phyloP scores from a whole-genome alignment of 495 filamentous ascomycete genomes.

The Talaromyces proteolyticus region DNA sequence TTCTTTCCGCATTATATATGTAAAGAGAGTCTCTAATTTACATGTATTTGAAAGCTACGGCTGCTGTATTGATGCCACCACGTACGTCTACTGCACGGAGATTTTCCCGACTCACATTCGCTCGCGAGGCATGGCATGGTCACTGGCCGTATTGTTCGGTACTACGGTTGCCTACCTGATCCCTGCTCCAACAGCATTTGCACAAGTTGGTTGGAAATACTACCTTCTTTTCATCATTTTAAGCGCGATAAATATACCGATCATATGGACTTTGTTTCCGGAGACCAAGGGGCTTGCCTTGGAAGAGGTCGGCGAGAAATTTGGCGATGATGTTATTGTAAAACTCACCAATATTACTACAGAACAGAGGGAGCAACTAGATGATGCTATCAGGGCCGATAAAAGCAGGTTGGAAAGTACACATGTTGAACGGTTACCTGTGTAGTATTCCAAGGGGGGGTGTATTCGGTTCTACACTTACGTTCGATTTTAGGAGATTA shows the following conservation, averaged over 20 bases:
- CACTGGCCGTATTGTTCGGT: not conserved
- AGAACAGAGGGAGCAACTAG: not conserved
- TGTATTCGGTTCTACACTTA: not conserved
- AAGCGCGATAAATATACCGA: slow-evolving; percentile 2
- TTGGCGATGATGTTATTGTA: not conserved
- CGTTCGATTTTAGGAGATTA: not conserved
- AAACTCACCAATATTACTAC: not conserved
- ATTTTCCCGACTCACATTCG: slow-evolving; percentile 15
- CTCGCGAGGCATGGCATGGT: slow-evolving; percentile 9
- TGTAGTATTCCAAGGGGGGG: not conserved
- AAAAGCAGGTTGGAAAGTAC: not conserved
- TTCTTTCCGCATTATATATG: not conserved
- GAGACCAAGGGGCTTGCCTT: slow-evolving; percentile 16
- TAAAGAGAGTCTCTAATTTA: not conserved
- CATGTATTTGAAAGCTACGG: slow-evolving; percentile 1
- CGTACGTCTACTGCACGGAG: slow-evolving; percentile 11
- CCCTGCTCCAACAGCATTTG: slow-evolving; percentile 12
- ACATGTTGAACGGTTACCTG: slow-evolving; percentile 10
- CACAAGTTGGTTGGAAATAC: slow-evolving; percentile 17
- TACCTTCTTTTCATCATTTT: slow-evolving; percentile 20
- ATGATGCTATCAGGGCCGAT: not conserved
- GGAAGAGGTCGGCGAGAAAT: slow-evolving; percentile 13
- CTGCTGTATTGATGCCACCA: slow-evolving; percentile 7
- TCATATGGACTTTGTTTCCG: slow-evolving; percentile 10
- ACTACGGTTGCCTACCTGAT: not conserved